Evolutionary conservation across 2,329 filamentous ascomycete species (phyloP), one percentile per base, ranked within the genome.

Genomic region (Phyllachora maydis): DNA sequence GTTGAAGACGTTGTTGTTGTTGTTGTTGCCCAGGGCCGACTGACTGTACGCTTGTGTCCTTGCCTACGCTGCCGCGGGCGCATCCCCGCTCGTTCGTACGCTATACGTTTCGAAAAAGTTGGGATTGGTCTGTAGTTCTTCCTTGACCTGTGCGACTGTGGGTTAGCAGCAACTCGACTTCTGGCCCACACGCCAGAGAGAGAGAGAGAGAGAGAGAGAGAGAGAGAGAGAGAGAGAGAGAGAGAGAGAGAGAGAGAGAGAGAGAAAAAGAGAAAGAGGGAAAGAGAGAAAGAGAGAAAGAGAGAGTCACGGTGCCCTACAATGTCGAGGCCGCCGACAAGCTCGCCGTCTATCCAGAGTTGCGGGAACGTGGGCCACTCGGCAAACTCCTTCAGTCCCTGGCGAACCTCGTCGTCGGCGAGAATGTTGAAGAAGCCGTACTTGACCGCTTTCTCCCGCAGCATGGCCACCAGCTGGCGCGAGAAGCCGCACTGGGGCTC

Each of bases 361-460:
- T 98, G 88, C 11, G 88, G 88, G 50, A 81, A 98, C 0, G 88
- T 98, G 7, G 88, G 88, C 88, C 88, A 98, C 31, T 95, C 88
- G n/a, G 82, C 82, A 46, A 71, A 95, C 51, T 88, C 79, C 61
- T 98, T 98, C 41, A 98, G 53, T 1, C 88, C 88, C 52, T 95
- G 85, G 30, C 88, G 65, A 22, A 98, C 88, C 47, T 95, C 85
- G 40, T 98, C 85, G 45, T 98, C 88, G 32, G 88, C 88, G 37
- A 98, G 52, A 33, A 98, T 98, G 45, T 98, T 95, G 59, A 98
- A 98, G 59, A 98, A 98, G 11, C 88, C 88, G 46, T 95, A 98
- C 45, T 91, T 81, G 30, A 98, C 76, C 23, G 75, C 75, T 42
- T 81, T 73, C 51, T 95, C 85, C 24, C 88, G 66, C 38, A 98